A percentile compares a stretch with the other conserved stretches of the same genome.
Evolutionary conservation across 2,329 filamentous ascomycete species (phyloP).

Genomic region (Aspergillus hortae): DNA sequence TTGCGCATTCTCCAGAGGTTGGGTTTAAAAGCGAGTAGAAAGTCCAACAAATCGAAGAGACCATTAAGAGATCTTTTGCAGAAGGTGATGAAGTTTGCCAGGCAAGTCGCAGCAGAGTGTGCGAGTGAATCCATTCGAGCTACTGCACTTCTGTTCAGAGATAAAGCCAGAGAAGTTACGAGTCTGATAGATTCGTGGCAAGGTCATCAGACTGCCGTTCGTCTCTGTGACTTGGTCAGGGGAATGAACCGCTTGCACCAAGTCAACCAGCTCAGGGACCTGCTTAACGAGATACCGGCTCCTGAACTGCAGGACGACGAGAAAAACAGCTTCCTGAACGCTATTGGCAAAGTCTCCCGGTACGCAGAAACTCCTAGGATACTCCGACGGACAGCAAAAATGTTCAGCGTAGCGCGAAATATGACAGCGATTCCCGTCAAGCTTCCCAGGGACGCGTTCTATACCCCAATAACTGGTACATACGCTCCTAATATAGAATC

Average conservation of each 20-base stretch:
- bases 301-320: constrained; percentile 4
- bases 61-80: constrained; percentile 10
- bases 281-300: constrained; percentile 20
- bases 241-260: constrained; percentile 25
- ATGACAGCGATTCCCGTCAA: constrained; percentile 27
- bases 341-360: constrained; percentile 35
- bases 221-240: constrained; percentile 27
- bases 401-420: constrained; percentile 23
- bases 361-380: constrained; percentile 35
- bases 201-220: constrained; percentile 18
- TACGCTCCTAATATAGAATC: neutral
- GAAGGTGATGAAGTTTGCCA: constrained; percentile 4
- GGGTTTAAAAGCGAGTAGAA: constrained; percentile 3
- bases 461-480: constrained; percentile 1
- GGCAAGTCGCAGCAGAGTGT: constrained; percentile 7
- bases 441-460: constrained; percentile 27
- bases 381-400: constrained; percentile 32
- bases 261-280: constrained; percentile 6
- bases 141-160: constrained; percentile 11
- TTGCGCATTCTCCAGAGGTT: neutral
- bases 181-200: constrained; percentile 22
- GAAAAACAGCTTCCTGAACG: constrained; percentile 25
- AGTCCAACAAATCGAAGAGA: constrained; percentile 4
- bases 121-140: constrained; percentile 3
- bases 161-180: constrained; percentile 18